Conservation (phyloP, 176 grass and related monocot species). For the Rhynchospora breviuscula region DNA sequence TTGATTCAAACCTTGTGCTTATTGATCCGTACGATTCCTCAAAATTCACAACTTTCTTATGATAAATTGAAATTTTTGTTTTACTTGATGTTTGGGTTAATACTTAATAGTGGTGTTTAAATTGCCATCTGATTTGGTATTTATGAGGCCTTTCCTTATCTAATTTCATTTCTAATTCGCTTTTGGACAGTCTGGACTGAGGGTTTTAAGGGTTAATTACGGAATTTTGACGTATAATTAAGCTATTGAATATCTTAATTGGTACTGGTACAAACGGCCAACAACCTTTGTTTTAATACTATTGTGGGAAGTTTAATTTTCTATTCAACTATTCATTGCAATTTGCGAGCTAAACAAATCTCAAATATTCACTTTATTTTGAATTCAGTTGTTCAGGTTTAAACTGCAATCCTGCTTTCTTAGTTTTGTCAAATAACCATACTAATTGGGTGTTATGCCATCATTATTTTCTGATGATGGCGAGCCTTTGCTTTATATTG, state of each 20-base stretch:
- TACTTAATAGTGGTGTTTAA: too few species aligned
- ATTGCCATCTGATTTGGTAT: background rate
- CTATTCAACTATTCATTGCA: background rate
- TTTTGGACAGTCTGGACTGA: background rate
- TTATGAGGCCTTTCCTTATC: background rate
- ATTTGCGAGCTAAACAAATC: background rate
- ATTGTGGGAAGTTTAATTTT: background rate
- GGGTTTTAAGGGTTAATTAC: background rate
- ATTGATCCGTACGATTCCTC: constrained; percentile 56
- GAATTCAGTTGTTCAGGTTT: background rate
- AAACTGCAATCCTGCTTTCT: background rate
- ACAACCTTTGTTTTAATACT: background rate
- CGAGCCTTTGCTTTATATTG: background rate
- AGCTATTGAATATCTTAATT: background rate
- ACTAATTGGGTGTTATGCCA: background rate
- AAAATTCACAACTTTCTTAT: background rate
- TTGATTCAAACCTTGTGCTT: constrained; percentile 52
- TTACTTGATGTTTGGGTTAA: background rate
- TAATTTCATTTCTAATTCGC: background rate
- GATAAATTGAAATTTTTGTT: background rate
- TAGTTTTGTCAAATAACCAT: background rate
- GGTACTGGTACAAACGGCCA: background rate
- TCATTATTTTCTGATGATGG: background rate
- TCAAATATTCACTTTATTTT: background rate
- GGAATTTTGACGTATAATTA: background rate